Evolutionary conservation across 2,329 filamentous ascomycete genomes (phyloP), one percentile per base, ranked within the genome.

Genomic region (Aspergillus ruber): DNA sequence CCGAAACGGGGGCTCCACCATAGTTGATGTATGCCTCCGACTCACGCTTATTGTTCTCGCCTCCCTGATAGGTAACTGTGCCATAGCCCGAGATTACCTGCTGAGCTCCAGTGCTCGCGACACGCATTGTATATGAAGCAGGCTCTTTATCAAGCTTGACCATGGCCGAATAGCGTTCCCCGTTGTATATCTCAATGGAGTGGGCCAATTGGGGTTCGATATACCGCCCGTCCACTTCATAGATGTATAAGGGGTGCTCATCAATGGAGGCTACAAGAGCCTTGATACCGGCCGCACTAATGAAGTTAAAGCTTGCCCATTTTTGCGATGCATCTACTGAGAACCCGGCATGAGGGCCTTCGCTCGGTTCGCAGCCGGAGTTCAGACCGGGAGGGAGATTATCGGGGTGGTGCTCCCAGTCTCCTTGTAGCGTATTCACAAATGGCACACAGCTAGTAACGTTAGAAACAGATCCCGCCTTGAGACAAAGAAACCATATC

Each of bases 271-370:
- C 72, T 62, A 51, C 79, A 55, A 42, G 81, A 57, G 70, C 74
- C 42, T 74, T 62, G 21, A 79, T 71, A 44, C 74, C 70, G 43
- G 75, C 69, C 2, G 75, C 67, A n/a, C 71, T 75, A 48, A 83
- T 73, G n/a, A 82, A 57, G 51, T 81, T 74, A 12, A 83, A 63
- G 6, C 77, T 76, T 0, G 75, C 57, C 78, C 79, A 83, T 29
- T 65, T 62, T n/a, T 63, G 57, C 3, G 58, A 49, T 3, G 58
- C 47, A 21, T 65, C 57, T 3, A 74, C 70, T 1, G 65, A 55
- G 50, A 82, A 69, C 8, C 74, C 64, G 27, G 78, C 74, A 0
- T 60, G 58, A 0, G 64, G 55, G 1, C 73, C 75, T 3, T 71
- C 53, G n/a, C 74, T 75, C 1, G 74, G 62, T 2, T 65, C 65